These are phyloP conservation scores for Cytospora piceae DNA, from an alignment of 2,329 filamentous ascomycete genomes.

Conservation along the genomic window DNA sequence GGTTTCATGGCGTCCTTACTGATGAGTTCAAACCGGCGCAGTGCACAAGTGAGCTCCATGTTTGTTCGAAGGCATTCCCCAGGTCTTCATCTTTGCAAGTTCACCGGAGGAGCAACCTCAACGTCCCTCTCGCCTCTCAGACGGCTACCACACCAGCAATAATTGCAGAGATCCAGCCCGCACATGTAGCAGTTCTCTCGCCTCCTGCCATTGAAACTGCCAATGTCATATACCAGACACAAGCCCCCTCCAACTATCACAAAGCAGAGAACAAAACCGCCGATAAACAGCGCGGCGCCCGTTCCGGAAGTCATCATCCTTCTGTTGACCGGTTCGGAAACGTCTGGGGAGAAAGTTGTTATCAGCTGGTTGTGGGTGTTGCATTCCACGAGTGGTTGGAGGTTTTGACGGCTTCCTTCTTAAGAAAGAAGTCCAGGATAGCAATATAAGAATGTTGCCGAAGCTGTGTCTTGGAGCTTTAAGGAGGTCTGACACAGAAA, in stretches of 20 bases:
- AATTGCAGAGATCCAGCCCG: constrained; percentile 16
- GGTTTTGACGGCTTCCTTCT: too few relatives aligned
- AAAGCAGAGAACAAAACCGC: constrained; percentile 18
- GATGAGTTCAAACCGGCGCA: not conserved
- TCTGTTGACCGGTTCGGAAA: not conserved
- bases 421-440: too few relatives aligned
- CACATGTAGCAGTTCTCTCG: constrained; percentile 21
- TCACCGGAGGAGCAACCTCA: not conserved
- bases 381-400: too few relatives aligned
- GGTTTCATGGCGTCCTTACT: too few relatives aligned
- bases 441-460: too few relatives aligned
- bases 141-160: constrained; percentile 17
- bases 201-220: not conserved
- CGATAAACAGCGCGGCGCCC: constrained; percentile 19
- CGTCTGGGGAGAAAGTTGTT: not conserved
- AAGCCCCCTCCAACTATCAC: not conserved
- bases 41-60: not conserved
- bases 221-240: constrained; percentile 12
- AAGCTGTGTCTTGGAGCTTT: too few relatives aligned
- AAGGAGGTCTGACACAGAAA: too few relatives aligned
- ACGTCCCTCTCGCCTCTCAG: not conserved
- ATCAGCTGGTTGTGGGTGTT: too few relatives aligned
- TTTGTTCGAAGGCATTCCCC: not conserved
- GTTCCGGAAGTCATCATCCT: constrained; percentile 14
- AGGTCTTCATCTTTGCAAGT: not conserved